Base-by-base conservation (phyloP, 2,329 filamentous ascomycete genomes). In the Aspergillus quadrilineatus region DNA sequence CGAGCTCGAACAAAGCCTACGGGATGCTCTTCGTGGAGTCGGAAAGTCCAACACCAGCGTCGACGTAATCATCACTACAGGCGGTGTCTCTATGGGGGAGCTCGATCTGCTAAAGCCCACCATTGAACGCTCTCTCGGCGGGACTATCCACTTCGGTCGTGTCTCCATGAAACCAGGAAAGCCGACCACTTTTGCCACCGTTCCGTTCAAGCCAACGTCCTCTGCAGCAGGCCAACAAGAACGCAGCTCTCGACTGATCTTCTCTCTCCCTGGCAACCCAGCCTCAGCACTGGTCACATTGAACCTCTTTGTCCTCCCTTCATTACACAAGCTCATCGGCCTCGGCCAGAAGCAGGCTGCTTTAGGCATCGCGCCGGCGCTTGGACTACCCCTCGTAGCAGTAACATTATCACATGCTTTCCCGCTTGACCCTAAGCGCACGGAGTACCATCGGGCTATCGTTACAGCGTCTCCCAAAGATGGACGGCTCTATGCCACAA, bases 81-180 rank as follows among this genome's bases (percentile, higher is more conserved):
- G 94, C 22, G 94, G 94, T 47, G 94, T 97, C 17, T 96, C 90
- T 8, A 99, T 99, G 94, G 94, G 94, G 55, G 94, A 99, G 75
- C 85, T 97, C 2, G 94, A 99, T 73, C 86, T 99, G 6, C 84
- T 99, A 17, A 99, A 99, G 72, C 93, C 94, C 0, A 97, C 93
- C 0, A 90, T 99, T 66, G 94, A 97, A 77, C 88, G 93, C 42
- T 82, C 86, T 1, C 83, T 99, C 1, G 91, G 92, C 55, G 94
- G 94, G 6, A 94, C 88, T 0, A 96, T 99, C 63, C 94, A 97
- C 74, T 99, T 99, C 66, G 94, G 94, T 26, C 88, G 94, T 3
- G 94, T 99, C 2, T 85, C 88, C 53, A 97, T 99, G 94, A 99
- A 99, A 78, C 94, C 94, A 0, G 94, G 94, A 4, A 99, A 97